Base-by-base conservation (phyloP, 2,329 filamentous ascomycete species). In the Diaporthe caulivora region DNA sequence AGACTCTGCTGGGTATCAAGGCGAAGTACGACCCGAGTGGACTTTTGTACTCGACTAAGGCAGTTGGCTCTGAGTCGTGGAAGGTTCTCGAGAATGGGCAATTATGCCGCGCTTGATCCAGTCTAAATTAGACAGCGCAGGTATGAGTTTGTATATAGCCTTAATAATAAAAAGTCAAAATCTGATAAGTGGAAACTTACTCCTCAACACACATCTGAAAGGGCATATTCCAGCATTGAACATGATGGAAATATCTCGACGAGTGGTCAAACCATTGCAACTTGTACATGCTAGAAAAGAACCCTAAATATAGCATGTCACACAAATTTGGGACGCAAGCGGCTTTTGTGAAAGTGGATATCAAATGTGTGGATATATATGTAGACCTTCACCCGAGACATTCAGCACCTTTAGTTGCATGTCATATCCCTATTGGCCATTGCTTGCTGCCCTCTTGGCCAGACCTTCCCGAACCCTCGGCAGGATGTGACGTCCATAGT, bases 401-500 rank as follows among this genome's bases (percentile, higher is more conserved):
- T 15, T 2, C 2, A 24, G 8, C n/a, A 17, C 10, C 18, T 5
- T 10, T 21, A 26, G 18, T 13, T 10, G 7, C 7, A 44, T 2
- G 8, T 9, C 26, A 31, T 65, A 26, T 15, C 8, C 7, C 31
- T 37, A 37, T 24, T 65, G 42, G 24, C 10, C 18, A 18, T 49
- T 51, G n/a, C 47, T 67, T 29, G 57, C 44, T 31, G 49, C 47
- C 60, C 70, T 31, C 49, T 54, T 65, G 6, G 58, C 58, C 58
- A 84, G 31, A 37, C 69, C 84, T 29, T 78, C 82, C 0, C 87
- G 82, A 1, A 91, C 88, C 21, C 76, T 79, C 0, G 89, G 89
- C 74, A 91, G 76, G 2, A 91, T 83, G 77, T 87, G 87, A 0
- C 88, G 84, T 1, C 89, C 89, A 77, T 91, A 91, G 76, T 91